phyloP scores from a whole-genome alignment of 495 filamentous ascomycete species.

The Aspergillus funiculosus region DNA sequence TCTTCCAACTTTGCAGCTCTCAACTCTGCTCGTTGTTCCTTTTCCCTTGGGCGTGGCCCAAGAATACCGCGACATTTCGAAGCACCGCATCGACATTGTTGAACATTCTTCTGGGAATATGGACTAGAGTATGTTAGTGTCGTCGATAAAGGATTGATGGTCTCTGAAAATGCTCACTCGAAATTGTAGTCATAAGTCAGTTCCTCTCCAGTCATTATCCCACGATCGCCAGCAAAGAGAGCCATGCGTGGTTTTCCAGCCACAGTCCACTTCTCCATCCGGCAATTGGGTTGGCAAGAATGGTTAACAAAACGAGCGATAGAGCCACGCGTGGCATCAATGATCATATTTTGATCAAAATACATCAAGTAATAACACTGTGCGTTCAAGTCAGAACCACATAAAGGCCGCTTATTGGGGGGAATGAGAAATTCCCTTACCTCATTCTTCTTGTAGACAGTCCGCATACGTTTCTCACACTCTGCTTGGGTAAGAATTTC shows the following conservation, averaged over 20 bases:
- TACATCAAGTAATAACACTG: constrained; percentile 98
- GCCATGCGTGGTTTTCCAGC: constrained; percentile 93
- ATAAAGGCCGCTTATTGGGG: background rate
- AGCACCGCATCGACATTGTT: constrained; percentile 75
- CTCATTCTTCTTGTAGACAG: constrained; percentile 85
- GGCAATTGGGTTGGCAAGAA: constrained; percentile 93
- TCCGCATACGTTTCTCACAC: constrained; percentile 86
- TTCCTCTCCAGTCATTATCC: constrained; percentile 90
- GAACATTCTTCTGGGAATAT: constrained; percentile 75
- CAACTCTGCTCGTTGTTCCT: constrained; percentile 35
- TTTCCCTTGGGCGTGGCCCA: constrained; percentile 63
- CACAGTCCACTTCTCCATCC: constrained; percentile 98
- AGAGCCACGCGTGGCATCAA: constrained; percentile 90
- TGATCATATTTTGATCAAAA: constrained; percentile 97
- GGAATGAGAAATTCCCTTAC: constrained; percentile 47
- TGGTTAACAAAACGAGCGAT: constrained; percentile 98
- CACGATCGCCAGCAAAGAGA: constrained; percentile 83
- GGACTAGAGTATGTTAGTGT: constrained; percentile 38
- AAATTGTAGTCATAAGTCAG: constrained; percentile 99
- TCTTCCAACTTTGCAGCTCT: constrained; percentile 34
- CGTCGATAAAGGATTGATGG: background rate
- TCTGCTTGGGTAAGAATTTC: constrained; percentile 95
- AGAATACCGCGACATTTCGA: constrained; percentile 71
- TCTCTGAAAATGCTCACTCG: constrained; percentile 47
- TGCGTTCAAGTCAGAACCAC: constrained; percentile 13